Evolutionary conservation across 2,329 filamentous ascomycete species (phyloP).

Genomic region (Rhynchosporium graminicola): DNA sequence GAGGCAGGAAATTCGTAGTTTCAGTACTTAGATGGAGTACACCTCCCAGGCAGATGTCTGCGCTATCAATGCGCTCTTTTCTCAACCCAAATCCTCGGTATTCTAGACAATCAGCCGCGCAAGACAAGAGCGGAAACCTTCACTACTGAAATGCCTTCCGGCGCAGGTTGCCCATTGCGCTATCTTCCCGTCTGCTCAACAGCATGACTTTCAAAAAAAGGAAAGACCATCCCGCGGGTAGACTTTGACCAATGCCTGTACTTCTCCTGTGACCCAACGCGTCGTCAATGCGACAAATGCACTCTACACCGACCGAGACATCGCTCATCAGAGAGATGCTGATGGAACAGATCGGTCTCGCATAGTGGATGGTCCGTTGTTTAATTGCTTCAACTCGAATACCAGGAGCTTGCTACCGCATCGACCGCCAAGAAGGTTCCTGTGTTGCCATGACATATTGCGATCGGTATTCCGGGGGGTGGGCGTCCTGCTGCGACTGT

Average conservation of each 20-base stretch:
- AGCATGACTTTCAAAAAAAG: background rate
- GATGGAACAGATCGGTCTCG: background rate
- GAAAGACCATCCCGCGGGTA: background rate
- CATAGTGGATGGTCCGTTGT: background rate
- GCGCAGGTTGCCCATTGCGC: background rate
- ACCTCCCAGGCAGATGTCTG: too few relatives aligned
- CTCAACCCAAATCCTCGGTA: background rate
- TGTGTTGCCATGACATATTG: conserved; percentile 23
- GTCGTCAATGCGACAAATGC: background rate
- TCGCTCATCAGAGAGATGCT: background rate
- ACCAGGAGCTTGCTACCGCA: background rate
- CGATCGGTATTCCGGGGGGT: conserved; percentile 12
- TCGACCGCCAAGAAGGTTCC: conserved; percentile 16
- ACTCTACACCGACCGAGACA: background rate
- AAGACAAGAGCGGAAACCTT: background rate
- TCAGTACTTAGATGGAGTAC: too few relatives aligned
- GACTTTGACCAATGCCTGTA: background rate
- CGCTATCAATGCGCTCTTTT: background rate
- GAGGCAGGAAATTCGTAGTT: too few relatives aligned
- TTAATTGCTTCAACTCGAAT: too few relatives aligned
- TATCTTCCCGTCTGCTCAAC: background rate
- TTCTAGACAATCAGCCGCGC: background rate
- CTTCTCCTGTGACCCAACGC: background rate
- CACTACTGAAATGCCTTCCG: background rate
- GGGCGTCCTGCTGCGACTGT: background rate